A percentile compares a stretch with the other conserved stretches of the same genome.
Evolutionary conservation across 2,329 filamentous ascomycete species (phyloP).

Genomic region (Alternaria angustiovoidea): DNA sequence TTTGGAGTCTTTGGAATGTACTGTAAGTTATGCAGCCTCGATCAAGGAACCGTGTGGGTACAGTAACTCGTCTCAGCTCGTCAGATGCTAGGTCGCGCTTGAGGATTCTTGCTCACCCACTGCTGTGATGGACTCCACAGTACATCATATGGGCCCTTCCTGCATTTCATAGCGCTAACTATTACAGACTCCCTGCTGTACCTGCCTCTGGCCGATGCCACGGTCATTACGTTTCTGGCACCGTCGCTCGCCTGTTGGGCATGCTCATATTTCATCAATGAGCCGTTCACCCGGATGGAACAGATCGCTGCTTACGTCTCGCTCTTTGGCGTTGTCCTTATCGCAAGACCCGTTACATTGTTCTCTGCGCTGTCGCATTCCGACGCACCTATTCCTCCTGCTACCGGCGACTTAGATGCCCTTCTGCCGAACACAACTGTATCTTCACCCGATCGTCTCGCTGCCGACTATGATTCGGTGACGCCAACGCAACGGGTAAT

Average conservation of each 20-base stretch:
- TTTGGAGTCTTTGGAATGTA: constrained; percentile 83
- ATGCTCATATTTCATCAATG: constrained; percentile 76
- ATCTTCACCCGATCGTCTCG: constrained; percentile 28
- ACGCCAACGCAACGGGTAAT: constrained; percentile 71
- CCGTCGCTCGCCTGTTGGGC: constrained; percentile 81
- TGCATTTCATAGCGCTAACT: constrained; percentile 31
- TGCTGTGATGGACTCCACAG: constrained; percentile 5
- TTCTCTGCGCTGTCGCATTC: constrained; percentile 53
- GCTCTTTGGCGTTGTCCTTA: constrained; percentile 80
- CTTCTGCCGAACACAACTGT: constrained; percentile 39
- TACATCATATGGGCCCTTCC: neutral
- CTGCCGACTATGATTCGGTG: constrained; percentile 52
- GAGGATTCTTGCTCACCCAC: neutral
- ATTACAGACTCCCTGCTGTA: constrained; percentile 71
- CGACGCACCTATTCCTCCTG: constrained; percentile 34
- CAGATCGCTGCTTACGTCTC: constrained; percentile 79
- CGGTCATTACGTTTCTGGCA: constrained; percentile 86
- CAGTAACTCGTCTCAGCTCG: constrained; percentile 13
- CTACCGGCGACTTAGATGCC: constrained; percentile 44
- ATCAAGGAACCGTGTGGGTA: neutral
- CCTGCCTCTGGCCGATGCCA: constrained; percentile 84
- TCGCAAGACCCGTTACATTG: constrained; percentile 73
- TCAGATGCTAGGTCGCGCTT: neutral
- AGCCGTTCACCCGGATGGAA: constrained; percentile 80
- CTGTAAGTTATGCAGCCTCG: constrained; percentile 56